Evolutionary conservation across 108 stramenopile species (phyloP), one percentile per base, ranked within the genome.

Genomic region (Fragilaria radians): DNA sequence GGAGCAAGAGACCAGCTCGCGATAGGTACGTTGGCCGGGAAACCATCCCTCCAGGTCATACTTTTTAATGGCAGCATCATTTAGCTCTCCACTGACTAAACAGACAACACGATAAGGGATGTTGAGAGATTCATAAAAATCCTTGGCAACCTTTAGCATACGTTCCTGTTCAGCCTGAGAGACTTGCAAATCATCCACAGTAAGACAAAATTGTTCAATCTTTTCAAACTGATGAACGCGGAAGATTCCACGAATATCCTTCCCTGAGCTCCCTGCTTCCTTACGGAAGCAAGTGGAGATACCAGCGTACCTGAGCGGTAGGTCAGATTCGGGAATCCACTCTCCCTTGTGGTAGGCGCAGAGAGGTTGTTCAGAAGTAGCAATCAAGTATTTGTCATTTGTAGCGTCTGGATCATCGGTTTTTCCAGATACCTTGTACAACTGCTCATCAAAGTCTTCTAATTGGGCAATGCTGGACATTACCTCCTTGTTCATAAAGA

Each of bases 221-320:
- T 99, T 99, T 69, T 99, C 97, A 77, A 99, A 99, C 74, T 99
- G 99, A 74, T 99, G 99, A 4, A 99, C 99, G 23, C 99, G 93
- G 72, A 98, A 99, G 65, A 99, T 99, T 28, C 99, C 99, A 66
- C 99, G 96, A 60, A 96, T 97, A 68, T 99, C 99, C 73, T 88
- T 89, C 33, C 99, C 99, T 54, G 86, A 88, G 23, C 83, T 79
- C 14, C 99, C 99, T 26, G 99, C 99, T 82, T 99, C 99, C 83
- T 99, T 99, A 26, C 99, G 91, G 79, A 99, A 99, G 66, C 99
- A 99, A 23, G 97, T 99, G 28, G 96, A 97, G 36, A 97, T 82
- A 36, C 99, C 99, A 4, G 94, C 93, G 66, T 99, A 99, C 28
- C 85, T 72, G 47, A 89, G 61, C 1, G 96, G 96, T 26, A 97